Percentiles rank a stretch among this genome's conserved stretches.
phyloP scores from a whole-genome alignment of 1,139 yeast genomes.

The Arxiozyma bovina region DNA sequence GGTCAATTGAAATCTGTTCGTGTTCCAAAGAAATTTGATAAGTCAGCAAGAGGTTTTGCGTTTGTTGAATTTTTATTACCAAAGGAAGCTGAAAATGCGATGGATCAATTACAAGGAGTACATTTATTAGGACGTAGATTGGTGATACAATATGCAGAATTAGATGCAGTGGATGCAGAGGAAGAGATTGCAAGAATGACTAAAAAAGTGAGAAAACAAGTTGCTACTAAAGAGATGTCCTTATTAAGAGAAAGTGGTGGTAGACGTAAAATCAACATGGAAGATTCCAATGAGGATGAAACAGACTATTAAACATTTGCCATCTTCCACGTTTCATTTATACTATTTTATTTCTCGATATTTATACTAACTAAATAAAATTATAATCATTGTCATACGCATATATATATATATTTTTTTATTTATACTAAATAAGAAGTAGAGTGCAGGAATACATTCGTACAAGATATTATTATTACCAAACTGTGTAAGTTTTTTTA shows the following conservation, averaged over 20 bases:
- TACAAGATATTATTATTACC: no score
- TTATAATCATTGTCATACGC: no score
- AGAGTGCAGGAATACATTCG: no score
- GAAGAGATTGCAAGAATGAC: conserved; percentile 89
- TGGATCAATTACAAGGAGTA: conserved; percentile 89
- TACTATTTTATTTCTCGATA: no score
- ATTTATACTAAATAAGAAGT: no score
- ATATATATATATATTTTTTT: no score
- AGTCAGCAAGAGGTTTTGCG: conserved; percentile 94
- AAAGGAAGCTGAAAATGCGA: conserved; percentile 93
- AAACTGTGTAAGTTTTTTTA: no score
- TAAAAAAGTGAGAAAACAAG: conserved; percentile 71
- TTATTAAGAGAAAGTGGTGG: conserved; percentile 62
- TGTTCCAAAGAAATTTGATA: conserved; percentile 92
- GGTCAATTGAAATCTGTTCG: conserved; percentile 92
- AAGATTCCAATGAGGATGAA: conserved; percentile 29
- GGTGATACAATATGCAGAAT: conserved; percentile 90
- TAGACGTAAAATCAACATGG: conserved; percentile 63
- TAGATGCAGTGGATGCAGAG: conserved; percentile 74
- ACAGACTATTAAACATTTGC: not conserved
- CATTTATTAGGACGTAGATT: conserved; percentile 93
- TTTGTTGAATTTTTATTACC: conserved; percentile 84
- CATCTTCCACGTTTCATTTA: no score
- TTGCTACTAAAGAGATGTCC: conserved; percentile 65
- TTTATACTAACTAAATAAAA: no score